Conservation (phyloP, 1,284 basidiomycete species). For the Fomitiporia mediterranea region DNA sequence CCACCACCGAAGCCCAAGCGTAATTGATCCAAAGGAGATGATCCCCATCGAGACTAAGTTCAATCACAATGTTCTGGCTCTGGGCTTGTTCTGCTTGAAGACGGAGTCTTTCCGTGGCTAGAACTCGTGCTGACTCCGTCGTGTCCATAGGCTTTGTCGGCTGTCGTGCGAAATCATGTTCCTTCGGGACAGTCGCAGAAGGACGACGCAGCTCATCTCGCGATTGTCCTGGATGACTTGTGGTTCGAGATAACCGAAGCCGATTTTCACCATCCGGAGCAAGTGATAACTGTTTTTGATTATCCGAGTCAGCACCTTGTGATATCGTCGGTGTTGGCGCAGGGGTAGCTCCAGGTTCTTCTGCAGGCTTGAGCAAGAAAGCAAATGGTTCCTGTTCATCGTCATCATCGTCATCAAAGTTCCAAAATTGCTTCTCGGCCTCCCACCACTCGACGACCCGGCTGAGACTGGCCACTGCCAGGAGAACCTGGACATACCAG, state of each 20-base stretch:
- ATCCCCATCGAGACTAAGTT: slow-evolving; percentile 91
- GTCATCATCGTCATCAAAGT: slow-evolving; percentile 88
- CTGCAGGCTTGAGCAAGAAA: slow-evolving; percentile 83
- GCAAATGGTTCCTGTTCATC: slow-evolving; percentile 83
- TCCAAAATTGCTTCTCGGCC: slow-evolving; percentile 99
- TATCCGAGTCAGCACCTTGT: slow-evolving; percentile 31
- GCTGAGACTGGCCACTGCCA: slow-evolving; percentile 94
- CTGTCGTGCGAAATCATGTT: slow-evolving; percentile 21
- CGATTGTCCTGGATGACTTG: slow-evolving; percentile 16
- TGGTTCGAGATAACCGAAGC: slow-evolving; percentile 12
- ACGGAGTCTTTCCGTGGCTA: slow-evolving; percentile 80
- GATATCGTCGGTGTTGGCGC: slow-evolving; percentile 36
- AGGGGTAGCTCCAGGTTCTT: slow-evolving; percentile 40
- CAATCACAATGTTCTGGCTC: slow-evolving; percentile 93
- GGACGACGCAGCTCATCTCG: slow-evolving; percentile 6
- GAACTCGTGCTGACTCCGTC: slow-evolving; percentile 67
- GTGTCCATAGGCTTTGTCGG: slow-evolving; percentile 46
- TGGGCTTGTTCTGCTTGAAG: slow-evolving; percentile 90
- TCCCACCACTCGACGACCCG: slow-evolving; percentile 99
- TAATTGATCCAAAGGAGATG: slow-evolving; percentile 93
- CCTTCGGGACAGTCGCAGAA: slow-evolving; percentile 10
- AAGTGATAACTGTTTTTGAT: slow-evolving; percentile 12
- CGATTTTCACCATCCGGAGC: slow-evolving; percentile 17
- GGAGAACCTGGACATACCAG: slow-evolving; percentile 96
- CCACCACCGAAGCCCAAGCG: slow-evolving; percentile 88